Evolutionary conservation across 441 rosid species (phyloP).

Genomic region (Eruca vesicaria): DNA sequence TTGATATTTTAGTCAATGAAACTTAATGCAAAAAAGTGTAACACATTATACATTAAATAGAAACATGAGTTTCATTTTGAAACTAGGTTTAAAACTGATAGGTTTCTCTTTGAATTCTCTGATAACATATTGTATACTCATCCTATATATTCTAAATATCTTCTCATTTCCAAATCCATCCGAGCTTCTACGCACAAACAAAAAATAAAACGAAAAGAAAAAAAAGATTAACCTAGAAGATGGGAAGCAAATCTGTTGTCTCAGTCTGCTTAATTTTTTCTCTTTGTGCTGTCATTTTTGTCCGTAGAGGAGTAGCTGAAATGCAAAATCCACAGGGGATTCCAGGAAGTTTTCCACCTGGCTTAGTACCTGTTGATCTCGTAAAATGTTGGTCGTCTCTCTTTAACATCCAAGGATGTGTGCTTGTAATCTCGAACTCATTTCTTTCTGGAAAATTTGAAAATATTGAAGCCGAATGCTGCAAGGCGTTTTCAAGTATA

Average conservation of each 20-base stretch:
- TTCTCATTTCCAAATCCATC: not conserved
- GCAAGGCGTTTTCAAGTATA: not conserved
- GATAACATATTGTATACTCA: not conserved
- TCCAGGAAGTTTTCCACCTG: not conserved
- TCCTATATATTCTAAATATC: not conserved
- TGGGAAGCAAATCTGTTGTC: not conserved
- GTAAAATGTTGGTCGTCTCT: not conserved
- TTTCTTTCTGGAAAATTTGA: not conserved
- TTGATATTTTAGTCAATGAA: not conserved
- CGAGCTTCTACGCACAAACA: not conserved
- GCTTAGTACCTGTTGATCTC: not conserved
- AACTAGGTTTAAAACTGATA: not conserved
- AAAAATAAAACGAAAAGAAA: not conserved
- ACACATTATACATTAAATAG: not conserved
- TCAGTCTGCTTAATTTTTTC: not conserved
- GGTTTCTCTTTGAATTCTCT: not conserved
- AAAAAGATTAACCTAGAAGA: not conserved
- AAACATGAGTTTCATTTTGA: not conserved
- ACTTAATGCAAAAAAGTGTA: not conserved
- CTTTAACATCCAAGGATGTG: not conserved
- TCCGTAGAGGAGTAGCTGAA: not conserved
- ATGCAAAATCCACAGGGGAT: not conserved
- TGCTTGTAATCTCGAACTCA: not conserved
- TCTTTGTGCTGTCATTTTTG: not conserved
- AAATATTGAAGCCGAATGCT: not conserved